These are phyloP conservation scores for Tilletia walkeri DNA, from an alignment of 1,284 basidiomycete genomes.

Conservation along the genomic window DNA sequence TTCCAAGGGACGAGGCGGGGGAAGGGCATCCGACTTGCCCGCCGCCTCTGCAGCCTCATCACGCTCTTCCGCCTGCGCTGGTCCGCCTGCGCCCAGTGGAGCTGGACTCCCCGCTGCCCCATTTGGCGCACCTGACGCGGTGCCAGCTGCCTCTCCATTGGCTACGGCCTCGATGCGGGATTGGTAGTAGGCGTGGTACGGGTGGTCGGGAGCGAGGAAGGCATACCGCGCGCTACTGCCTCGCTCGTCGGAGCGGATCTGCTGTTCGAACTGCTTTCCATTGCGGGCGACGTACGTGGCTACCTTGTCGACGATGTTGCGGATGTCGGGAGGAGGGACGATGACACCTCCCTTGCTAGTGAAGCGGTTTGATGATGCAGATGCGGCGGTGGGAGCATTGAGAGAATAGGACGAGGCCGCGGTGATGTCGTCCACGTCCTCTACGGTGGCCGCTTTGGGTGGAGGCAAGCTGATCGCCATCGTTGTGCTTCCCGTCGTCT, in stretches of 20 bases:
- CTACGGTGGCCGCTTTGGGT: conserved; percentile 27
- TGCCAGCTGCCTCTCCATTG: conserved; percentile 27
- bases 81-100: conserved; percentile 15
- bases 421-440: conserved; percentile 33
- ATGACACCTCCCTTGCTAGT: conserved; percentile 48
- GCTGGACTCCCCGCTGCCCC: conserved; percentile 13
- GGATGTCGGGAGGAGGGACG: conserved; percentile 57
- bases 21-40: conserved; percentile 18
- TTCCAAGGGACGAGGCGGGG: conserved; percentile 69
- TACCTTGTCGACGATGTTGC: conserved; percentile 93
- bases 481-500: not conserved
- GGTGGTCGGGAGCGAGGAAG: conserved; percentile 46
- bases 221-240: conserved; percentile 45
- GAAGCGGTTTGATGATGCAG: conserved; percentile 33
- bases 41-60: conserved; percentile 15
- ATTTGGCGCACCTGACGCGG: not conserved
- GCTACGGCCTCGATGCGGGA: conserved; percentile 39
- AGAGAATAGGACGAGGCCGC: conserved; percentile 25
- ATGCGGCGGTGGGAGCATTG: conserved; percentile 17
- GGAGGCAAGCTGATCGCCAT: conserved; percentile 41
- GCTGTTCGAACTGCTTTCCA: conserved; percentile 49
- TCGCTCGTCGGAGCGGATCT: conserved; percentile 44
- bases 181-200: conserved; percentile 53
- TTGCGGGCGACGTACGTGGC: conserved; percentile 77
- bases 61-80: not conserved